Percentiles rank a stretch among this genome's conserved stretches.
phyloP scores from a whole-genome alignment of 768 basidiomycete species.

The Pleurotus tuoliensis region DNA sequence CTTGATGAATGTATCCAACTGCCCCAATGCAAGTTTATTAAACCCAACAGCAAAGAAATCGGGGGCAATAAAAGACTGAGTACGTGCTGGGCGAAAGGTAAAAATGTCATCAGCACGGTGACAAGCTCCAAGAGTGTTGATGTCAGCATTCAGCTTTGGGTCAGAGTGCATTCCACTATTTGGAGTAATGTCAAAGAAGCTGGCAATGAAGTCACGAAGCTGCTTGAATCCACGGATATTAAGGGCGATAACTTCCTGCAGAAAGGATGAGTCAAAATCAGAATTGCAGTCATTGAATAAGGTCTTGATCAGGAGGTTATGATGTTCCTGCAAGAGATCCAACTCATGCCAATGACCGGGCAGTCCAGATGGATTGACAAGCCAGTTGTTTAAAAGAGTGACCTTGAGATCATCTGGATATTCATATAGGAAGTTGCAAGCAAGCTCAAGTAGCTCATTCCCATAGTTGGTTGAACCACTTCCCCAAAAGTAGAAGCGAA shows the following conservation, averaged over 20 bases:
- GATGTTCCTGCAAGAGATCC: constrained; percentile 16
- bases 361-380: constrained; percentile 13
- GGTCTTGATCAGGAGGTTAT: constrained; percentile 13
- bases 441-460: constrained; percentile 16
- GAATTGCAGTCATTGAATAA: constrained; percentile 4
- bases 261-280: not conserved
- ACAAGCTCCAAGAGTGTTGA: not conserved
- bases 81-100: not conserved
- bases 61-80: not conserved
- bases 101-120: not conserved
- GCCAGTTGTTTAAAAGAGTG: constrained; percentile 13
- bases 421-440: constrained; percentile 15
- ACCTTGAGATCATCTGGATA: constrained; percentile 6
- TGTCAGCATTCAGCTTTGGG: not conserved
- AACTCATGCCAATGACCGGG: constrained; percentile 11
- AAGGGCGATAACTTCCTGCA: not conserved
- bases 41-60: not conserved
- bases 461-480: constrained; percentile 15
- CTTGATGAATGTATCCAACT: not conserved
- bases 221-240: not conserved
- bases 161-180: not conserved
- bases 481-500: constrained; percentile 16
- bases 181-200: not conserved
- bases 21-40: not conserved
- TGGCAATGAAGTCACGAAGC: not conserved